Base-by-base conservation (phyloP, 2,329 filamentous ascomycete genomes). In the Leptographium radiaticola region DNA sequence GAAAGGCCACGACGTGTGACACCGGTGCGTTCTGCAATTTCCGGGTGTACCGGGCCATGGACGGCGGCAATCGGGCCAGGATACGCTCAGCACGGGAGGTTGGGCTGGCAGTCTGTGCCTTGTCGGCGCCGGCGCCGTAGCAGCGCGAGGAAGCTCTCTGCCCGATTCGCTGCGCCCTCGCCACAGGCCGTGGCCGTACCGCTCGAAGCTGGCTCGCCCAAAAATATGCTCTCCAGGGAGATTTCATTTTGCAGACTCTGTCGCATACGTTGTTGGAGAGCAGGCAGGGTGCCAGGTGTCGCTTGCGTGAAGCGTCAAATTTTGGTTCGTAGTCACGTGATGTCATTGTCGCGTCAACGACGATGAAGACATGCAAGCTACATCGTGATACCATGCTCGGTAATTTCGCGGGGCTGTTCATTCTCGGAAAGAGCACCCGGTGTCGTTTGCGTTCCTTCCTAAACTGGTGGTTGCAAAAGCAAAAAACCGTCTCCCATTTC, bases 1-100 rank as follows among this genome's bases (percentile, higher is more conserved):
- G 73, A 67, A 98, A 98, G 0, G 91, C 84, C 1, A 85, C 80
- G 44, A 95, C 75, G 69, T 96, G 89, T 1, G 87, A 87, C 46
- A 89, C 68, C 0, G 93, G 93, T 1, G 89, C 89, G 53, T 78
- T 75, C 55, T 83, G 80, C 4, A 98, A 79, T 0, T 81, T 80
- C 1, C 72, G 68, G 0, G 87, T 83, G 70, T 89, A 87, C 52
- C 73, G 75, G 55, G 80, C 85, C 13, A 94, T 75, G 57, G 81
- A 83, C 6, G 64, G 70, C 3, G 88, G 89, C 9, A 87, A 75
- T 57, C 75, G 75, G 36, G 69, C 57, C 25, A 78, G 71, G 62
- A 81, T 67, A 43, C 68, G 69, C 54, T 73, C 67, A 54, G 73
- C 65, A 25, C 71, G 71, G 30, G 68, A 56, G 1, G 15, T 12